These are phyloP conservation scores for Fusarium globosum DNA, from an alignment of 2,329 filamentous ascomycete genomes.

Conservation along the genomic window DNA sequence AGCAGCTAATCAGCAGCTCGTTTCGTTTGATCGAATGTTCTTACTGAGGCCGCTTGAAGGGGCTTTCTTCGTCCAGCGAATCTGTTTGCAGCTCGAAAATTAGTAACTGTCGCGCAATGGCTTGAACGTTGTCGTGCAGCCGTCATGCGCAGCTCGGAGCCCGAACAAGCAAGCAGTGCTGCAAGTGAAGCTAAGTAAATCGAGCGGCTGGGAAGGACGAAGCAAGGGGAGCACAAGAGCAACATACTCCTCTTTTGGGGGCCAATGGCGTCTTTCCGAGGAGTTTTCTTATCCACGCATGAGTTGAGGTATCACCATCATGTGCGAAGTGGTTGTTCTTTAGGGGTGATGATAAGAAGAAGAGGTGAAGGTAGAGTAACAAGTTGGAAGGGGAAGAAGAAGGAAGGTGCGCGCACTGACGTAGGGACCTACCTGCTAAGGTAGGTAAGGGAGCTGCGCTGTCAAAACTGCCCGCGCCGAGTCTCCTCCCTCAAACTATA, in stretches of 20 bases:
- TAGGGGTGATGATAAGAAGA: slow-evolving; percentile 3
- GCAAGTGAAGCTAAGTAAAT: slow-evolving; percentile 20
- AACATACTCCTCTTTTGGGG: slow-evolving; percentile 39
- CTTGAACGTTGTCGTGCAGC: slow-evolving; percentile 26
- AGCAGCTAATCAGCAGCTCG: neutral
- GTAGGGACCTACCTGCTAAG: slow-evolving; percentile 1
- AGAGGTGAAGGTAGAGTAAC: slow-evolving; percentile 6
- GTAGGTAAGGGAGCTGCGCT: slow-evolving; percentile 7
- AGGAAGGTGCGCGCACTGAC: slow-evolving; percentile 20
- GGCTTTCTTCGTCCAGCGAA: slow-evolving; percentile 10
- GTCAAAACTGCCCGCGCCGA: neutral
- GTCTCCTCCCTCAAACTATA: slow-evolving; percentile 10
- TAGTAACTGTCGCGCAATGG: slow-evolving; percentile 20
- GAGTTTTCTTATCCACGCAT: slow-evolving; percentile 23
- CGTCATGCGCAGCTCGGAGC: slow-evolving; percentile 26
- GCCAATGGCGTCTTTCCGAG: slow-evolving; percentile 37
- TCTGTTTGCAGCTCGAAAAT: slow-evolving; percentile 6
- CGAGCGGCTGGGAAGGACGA: slow-evolving; percentile 28
- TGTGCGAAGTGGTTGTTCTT: slow-evolving; percentile 3
- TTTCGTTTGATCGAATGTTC: neutral
- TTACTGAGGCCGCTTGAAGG: neutral
- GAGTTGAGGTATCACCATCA: slow-evolving; percentile 30
- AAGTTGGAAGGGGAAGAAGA: neutral
- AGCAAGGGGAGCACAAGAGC: slow-evolving; percentile 32
- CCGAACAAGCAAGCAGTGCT: slow-evolving; percentile 17